A percentile compares a stretch with the other conserved stretches of the same genome.
These are phyloP conservation scores for Gynochthodes officinalis DNA, from an alignment of 257 asterid species.

Conservation along the genomic window DNA sequence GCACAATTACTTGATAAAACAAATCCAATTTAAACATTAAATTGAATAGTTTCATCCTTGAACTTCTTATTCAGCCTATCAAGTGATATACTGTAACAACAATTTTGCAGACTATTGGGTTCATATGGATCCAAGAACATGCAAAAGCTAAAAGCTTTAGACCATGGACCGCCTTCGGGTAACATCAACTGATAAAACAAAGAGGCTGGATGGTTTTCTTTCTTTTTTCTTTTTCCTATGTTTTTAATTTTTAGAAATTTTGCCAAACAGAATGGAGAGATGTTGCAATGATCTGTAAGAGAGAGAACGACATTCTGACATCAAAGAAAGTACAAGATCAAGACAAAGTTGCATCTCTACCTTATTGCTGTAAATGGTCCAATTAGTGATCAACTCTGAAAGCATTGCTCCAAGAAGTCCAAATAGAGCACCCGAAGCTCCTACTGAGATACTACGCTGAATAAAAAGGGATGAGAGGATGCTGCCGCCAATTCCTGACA, in stretches of 20 bases:
- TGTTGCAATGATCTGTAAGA: not conserved
- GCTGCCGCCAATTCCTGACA: conserved; percentile 94
- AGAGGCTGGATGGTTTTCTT: not conserved
- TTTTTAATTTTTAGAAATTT: too few relatives aligned
- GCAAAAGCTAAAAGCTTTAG: not conserved
- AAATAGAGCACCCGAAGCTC: conserved; percentile 98
- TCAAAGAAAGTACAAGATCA: not conserved
- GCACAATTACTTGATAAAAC: not conserved
- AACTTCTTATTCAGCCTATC: not conserved
- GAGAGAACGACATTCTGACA: too few relatives aligned
- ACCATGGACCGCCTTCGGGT: not conserved
- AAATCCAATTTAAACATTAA: not conserved
- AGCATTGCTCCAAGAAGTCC: conserved; percentile 99
- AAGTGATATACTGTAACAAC: not conserved
- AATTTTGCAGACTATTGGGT: not conserved
- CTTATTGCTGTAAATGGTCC: conserved; percentile 94
- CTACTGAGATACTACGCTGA: conserved; percentile 79
- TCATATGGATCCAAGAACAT: not conserved
- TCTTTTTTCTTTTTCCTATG: not conserved
- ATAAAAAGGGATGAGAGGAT: conserved; percentile 71
- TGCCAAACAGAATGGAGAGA: not conserved
- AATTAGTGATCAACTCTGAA: conserved; percentile 86
- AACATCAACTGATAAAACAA: not conserved
- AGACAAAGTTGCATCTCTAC: conserved; percentile 25
- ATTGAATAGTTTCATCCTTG: not conserved